Percentiles rank a stretch among this genome's conserved stretches.
Evolutionary conservation across 345 rosid genomes (phyloP).

Genomic region (Lagerstroemia speciosa): DNA sequence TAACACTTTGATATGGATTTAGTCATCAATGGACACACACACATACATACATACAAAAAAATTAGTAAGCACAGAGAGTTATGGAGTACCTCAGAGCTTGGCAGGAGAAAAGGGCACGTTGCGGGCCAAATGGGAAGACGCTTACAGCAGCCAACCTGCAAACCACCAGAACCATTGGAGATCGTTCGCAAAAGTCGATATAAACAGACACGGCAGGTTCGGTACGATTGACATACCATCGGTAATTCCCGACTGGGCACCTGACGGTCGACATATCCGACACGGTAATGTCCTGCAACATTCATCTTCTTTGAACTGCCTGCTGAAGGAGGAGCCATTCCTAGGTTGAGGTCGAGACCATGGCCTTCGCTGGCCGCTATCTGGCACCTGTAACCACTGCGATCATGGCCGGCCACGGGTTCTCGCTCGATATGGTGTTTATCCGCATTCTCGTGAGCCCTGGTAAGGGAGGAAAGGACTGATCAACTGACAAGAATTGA

Average conservation of each 20-base stretch:
- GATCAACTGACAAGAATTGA: not conserved
- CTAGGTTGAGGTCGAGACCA: constrained; percentile 53
- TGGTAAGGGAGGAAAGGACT: constrained; percentile 2
- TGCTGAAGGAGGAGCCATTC: constrained; percentile 30
- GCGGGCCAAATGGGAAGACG: constrained; percentile 18
- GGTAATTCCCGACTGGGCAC: constrained; percentile 4
- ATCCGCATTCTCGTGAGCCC: constrained; percentile 57
- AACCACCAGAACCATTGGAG: not conserved
- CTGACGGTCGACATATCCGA: constrained; percentile 13
- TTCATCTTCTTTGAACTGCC: constrained; percentile 12
- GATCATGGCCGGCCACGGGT: constrained; percentile 46
- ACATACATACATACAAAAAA: no score
- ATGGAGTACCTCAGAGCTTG: constrained; percentile 26
- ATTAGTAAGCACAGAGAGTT: no score
- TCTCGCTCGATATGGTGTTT: constrained; percentile 45
- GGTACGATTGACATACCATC: not conserved
- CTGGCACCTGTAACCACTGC: constrained; percentile 10
- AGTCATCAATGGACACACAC: no score
- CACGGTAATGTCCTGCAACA: constrained; percentile 6
- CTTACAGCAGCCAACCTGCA: constrained; percentile 22
- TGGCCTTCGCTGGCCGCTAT: constrained; percentile 1
- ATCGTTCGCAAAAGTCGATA: not conserved
- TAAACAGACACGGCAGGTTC: not conserved
- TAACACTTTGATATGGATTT: no score
- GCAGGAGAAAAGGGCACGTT: constrained; percentile 19